These are phyloP conservation scores for Straminergon stramineum DNA, from an alignment of 225 moss, liverwort and hornwort species.

Conservation along the genomic window DNA sequence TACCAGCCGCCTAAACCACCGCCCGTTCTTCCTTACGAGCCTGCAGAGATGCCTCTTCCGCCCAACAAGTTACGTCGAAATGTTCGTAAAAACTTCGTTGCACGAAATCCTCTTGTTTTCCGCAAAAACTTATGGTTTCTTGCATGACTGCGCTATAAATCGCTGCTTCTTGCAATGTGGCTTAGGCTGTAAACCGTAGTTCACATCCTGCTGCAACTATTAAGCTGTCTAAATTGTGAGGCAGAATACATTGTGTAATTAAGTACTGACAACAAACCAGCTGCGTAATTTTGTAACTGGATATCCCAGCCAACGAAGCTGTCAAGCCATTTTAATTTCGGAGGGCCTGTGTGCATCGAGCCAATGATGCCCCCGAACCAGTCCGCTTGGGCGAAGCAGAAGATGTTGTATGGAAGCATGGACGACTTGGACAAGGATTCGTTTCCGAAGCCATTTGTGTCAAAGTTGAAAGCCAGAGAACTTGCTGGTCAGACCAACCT, in stretches of 20 bases:
- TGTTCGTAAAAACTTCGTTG: slow-evolving; percentile 6
- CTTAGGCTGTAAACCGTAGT: not conserved
- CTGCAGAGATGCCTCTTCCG: slow-evolving; percentile 17
- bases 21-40: slow-evolving; percentile 13
- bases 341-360: slow-evolving; percentile 19
- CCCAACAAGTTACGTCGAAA: slow-evolving; percentile 17
- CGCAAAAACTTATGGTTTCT: not conserved
- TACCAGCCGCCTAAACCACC: slow-evolving; percentile 14
- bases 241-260: not conserved
- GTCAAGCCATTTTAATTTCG: slow-evolving; percentile 21
- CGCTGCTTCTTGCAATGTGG: not conserved
- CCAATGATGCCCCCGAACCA: not conserved
- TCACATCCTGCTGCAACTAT: not conserved
- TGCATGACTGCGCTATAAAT: not conserved
- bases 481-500: slow-evolving; percentile 21
- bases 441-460: slow-evolving; percentile 1
- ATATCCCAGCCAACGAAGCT: not conserved
- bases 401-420: slow-evolving; percentile 19
- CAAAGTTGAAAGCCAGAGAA: slow-evolving; percentile 11
- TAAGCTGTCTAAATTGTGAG: not conserved
- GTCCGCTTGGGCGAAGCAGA: slow-evolving; percentile 28
- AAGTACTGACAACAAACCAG: not conserved
- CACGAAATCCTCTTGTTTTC: not conserved
- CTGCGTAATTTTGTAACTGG: not conserved
- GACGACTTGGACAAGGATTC: slow-evolving; percentile 10